Evolutionary conservation across 2,329 filamentous ascomycete species (phyloP).

Genomic region (Hymenoscyphus scutula): DNA sequence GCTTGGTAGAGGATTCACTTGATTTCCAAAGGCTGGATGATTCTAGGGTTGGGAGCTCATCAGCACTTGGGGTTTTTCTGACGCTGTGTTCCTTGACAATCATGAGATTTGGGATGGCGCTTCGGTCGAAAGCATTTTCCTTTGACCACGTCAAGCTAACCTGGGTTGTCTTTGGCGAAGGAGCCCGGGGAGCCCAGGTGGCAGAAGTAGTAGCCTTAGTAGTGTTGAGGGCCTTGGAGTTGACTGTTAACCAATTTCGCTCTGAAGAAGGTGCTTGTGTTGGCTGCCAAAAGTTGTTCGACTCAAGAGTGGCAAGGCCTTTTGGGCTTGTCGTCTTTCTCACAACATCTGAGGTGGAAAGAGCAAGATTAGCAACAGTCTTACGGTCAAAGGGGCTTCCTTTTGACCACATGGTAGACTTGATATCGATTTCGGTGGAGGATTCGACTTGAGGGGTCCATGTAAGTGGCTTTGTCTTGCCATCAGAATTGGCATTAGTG

Average conservation of each 20-base stretch:
- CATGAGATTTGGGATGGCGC: not conserved
- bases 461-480: not conserved
- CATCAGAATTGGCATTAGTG: not conserved
- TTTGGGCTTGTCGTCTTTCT: too few relatives aligned
- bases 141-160: conserved; percentile 7
- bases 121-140: not conserved
- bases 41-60: conserved; percentile 6
- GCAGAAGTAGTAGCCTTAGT: not conserved
- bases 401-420: not conserved
- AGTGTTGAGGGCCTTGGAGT: not conserved
- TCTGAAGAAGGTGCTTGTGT: not conserved
- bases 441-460: not conserved
- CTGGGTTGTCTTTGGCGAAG: not conserved
- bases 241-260: conserved; percentile 2
- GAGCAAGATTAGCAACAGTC: not conserved
- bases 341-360: too few relatives aligned
- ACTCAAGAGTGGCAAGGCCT: not conserved
- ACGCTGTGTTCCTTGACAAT: not conserved
- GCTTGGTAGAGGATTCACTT: not conserved
- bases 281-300: conserved; percentile 5
- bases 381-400: too few relatives aligned
- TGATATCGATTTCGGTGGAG: not conserved
- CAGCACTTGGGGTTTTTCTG: not conserved
- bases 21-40: conserved; percentile 18
- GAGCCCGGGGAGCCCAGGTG: conserved; percentile 3